phyloP scores from a whole-genome alignment of 2,329 filamentous ascomycete species.

The Calcarisporium arbuscula region DNA sequence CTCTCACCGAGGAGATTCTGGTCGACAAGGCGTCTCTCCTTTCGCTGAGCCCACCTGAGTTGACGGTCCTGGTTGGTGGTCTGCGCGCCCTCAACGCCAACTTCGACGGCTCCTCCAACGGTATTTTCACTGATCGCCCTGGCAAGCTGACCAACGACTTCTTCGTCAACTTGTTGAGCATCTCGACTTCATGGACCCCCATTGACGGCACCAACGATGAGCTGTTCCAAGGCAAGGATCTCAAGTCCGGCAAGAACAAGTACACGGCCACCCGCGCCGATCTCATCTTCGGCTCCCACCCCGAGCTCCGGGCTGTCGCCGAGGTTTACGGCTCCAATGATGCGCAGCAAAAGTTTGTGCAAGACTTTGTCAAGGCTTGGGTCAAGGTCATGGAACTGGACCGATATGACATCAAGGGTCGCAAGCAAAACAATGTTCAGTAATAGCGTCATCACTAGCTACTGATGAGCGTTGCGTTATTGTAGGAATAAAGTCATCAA shows the following conservation, averaged over 20 bases:
- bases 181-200: conserved; percentile 51
- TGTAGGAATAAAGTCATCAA: too few relatives aligned
- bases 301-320: conserved; percentile 62
- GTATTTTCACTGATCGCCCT: conserved; percentile 60
- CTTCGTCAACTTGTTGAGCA: conserved; percentile 71
- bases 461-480: too few relatives aligned
- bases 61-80: conserved; percentile 65
- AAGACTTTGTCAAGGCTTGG: conserved; percentile 66
- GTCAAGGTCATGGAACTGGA: conserved; percentile 70
- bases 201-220: conserved; percentile 40
- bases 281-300: conserved; percentile 63
- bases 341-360: conserved; percentile 55
- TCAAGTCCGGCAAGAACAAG: conserved; percentile 56
- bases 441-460: too few relatives aligned
- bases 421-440: conserved; percentile 2
- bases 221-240: conserved; percentile 55
- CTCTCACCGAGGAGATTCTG: conserved; percentile 60
- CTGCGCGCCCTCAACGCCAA: conserved; percentile 64
- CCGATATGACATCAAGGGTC: conserved; percentile 47
- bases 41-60: conserved; percentile 61
- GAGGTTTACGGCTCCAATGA: conserved; percentile 62
- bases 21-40: conserved; percentile 67
- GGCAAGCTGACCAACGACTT: conserved; percentile 72
- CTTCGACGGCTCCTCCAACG: conserved; percentile 60
- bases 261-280: conserved; percentile 65